Percentiles rank a stretch among this genome's conserved stretches.
Conservation (phyloP, 1,139 yeast species). For the Lipomyces yarrowii region DNA sequence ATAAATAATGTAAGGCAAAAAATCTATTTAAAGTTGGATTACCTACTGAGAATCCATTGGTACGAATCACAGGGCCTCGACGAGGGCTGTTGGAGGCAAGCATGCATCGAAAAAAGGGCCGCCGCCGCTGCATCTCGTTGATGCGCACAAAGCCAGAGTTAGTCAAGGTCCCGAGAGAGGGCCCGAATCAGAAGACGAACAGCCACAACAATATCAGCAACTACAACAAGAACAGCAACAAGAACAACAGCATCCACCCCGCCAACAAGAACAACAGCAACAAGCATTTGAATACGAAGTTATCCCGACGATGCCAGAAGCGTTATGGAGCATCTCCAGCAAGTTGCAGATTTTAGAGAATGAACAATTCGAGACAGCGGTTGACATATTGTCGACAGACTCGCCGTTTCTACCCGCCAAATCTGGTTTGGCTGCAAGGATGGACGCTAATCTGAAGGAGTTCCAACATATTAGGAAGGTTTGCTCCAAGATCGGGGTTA, state of each 20-base stretch:
- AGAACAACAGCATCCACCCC: neutral
- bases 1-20: too few species aligned
- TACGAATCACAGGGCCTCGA: constrained; percentile 9
- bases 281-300: constrained; percentile 84
- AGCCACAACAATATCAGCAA: neutral
- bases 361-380: constrained; percentile 29
- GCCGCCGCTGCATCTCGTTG: constrained; percentile 30
- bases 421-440: constrained; percentile 62
- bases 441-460: constrained; percentile 67
- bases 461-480: constrained; percentile 87
- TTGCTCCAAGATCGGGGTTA: constrained; percentile 85
- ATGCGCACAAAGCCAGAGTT: constrained; percentile 16
- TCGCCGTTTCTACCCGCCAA: constrained; percentile 49
- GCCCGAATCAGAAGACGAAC: constrained; percentile 47
- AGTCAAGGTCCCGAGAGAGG: neutral
- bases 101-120: constrained; percentile 12
- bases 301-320: constrained; percentile 74
- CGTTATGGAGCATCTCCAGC: constrained; percentile 45
- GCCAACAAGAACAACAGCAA: neutral
- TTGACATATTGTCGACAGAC: constrained; percentile 39
- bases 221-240: neutral
- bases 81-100: constrained; percentile 16
- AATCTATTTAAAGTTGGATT: too few species aligned
- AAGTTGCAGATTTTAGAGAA: constrained; percentile 51
- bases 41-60: too few species aligned